Percentiles rank a stretch among this genome's conserved stretches.
Evolutionary conservation across 2,329 filamentous ascomycete species (phyloP).

Genomic region (Lasiodiplodia hormozganensis): DNA sequence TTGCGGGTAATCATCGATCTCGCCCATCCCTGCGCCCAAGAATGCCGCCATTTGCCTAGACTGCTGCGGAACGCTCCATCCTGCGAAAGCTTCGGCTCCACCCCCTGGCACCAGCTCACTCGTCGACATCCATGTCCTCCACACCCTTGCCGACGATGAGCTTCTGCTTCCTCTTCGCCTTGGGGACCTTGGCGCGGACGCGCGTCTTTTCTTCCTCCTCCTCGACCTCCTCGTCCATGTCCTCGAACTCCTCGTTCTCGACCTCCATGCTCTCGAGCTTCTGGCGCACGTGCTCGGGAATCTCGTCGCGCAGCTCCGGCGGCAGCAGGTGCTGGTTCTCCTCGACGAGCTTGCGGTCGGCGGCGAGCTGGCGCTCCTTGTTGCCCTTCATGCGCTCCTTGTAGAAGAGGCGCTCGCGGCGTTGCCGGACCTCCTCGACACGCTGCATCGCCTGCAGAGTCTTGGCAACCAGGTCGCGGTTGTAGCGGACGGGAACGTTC

Average conservation of each 20-base stretch:
- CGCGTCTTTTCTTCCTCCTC: slow-evolving; percentile 47
- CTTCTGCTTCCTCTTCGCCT: slow-evolving; percentile 56
- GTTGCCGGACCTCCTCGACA: slow-evolving; percentile 81
- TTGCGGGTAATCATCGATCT: slow-evolving; percentile 19
- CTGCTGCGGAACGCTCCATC: neutral
- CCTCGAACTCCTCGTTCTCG: slow-evolving; percentile 46
- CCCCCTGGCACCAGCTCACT: neutral
- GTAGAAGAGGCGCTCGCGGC: slow-evolving; percentile 91
- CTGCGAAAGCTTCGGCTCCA: neutral
- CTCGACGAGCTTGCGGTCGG: slow-evolving; percentile 85
- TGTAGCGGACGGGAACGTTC: slow-evolving; percentile 95
- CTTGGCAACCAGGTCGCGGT: slow-evolving; percentile 85
- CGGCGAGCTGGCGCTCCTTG: slow-evolving; percentile 78
- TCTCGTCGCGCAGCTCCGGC: slow-evolving; percentile 46
- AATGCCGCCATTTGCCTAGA: slow-evolving; percentile 18
- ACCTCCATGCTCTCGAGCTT: slow-evolving; percentile 30
- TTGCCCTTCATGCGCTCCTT: slow-evolving; percentile 93
- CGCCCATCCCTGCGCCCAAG: slow-evolving; percentile 18
- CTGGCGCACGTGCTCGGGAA: slow-evolving; percentile 28
- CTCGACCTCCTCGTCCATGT: slow-evolving; percentile 40
- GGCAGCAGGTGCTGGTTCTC: slow-evolving; percentile 93
- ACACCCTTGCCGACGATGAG: slow-evolving; percentile 53
- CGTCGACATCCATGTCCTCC: slow-evolving; percentile 57
- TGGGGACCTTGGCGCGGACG: slow-evolving; percentile 39
- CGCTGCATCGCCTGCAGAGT: slow-evolving; percentile 93